Evolutionary conservation across 768 basidiomycete genomes (phyloP).

Genomic region (Sporobolomyces phaffii): DNA sequence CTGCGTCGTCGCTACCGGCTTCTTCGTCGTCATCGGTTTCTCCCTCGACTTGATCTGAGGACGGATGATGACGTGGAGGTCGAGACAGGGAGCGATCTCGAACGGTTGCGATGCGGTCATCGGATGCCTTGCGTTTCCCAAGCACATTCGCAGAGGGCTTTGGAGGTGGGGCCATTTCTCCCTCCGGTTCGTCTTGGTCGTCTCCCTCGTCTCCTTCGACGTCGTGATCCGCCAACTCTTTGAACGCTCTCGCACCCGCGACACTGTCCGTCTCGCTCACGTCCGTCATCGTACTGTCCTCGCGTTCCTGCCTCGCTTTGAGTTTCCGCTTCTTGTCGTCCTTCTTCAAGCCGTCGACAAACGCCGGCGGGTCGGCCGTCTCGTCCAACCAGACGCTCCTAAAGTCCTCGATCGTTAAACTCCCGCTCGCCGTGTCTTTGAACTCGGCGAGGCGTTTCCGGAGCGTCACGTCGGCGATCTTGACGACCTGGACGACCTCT

Average conservation of each 20-base stretch:
- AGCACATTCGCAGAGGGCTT: slow-evolving; percentile 11
- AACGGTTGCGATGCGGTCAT: slow-evolving; percentile 38
- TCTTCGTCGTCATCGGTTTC: slow-evolving; percentile 10
- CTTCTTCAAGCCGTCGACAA: slow-evolving; percentile 46
- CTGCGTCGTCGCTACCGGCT: slow-evolving; percentile 51
- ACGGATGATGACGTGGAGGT: background rate
- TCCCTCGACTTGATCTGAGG: background rate
- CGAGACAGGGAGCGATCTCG: background rate
- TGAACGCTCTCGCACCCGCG: slow-evolving; percentile 18
- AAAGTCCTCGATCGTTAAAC: slow-evolving; percentile 80
- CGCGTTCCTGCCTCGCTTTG: slow-evolving; percentile 3
- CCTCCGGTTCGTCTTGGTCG: slow-evolving; percentile 43
- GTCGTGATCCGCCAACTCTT: slow-evolving; percentile 30
- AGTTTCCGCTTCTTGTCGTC: slow-evolving; percentile 28
- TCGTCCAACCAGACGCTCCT: slow-evolving; percentile 84
- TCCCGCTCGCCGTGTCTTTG: slow-evolving; percentile 77
- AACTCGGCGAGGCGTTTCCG: slow-evolving; percentile 93
- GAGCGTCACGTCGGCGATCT: slow-evolving; percentile 92
- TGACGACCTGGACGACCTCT: slow-evolving; percentile 97
- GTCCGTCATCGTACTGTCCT: slow-evolving; percentile 1
- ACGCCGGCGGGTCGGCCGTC: slow-evolving; percentile 86
- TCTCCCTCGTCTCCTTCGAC: slow-evolving; percentile 47
- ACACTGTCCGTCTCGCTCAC: slow-evolving; percentile 16
- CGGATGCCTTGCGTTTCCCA: slow-evolving; percentile 47
- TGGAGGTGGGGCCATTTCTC: slow-evolving; percentile 19